Conservation (phyloP, 805 yeast species). For the Lipomyces chichibuensis region DNA sequence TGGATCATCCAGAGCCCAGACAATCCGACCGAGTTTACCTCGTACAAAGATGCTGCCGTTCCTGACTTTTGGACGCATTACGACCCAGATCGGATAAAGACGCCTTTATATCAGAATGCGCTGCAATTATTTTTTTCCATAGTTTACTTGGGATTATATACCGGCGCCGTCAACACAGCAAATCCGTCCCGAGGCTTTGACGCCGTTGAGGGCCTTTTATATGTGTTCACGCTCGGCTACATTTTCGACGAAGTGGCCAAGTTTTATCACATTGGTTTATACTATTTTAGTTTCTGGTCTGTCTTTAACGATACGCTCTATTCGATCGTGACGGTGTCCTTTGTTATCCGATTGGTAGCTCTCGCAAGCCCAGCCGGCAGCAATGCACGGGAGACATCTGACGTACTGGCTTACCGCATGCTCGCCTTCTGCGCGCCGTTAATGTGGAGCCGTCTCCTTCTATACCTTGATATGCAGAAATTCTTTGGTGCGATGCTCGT, state of each 20-base stretch:
- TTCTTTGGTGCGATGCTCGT: conserved; percentile 90
- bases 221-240: conserved; percentile 65
- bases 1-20: conserved; percentile 79
- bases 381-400: conserved; percentile 42
- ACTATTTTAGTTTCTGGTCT: conserved; percentile 75
- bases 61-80: conserved; percentile 64
- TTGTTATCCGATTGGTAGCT: conserved; percentile 58
- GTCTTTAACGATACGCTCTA: conserved; percentile 76
- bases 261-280: conserved; percentile 71
- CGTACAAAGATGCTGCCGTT: conserved; percentile 63
- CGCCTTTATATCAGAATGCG: conserved; percentile 80
- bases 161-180: conserved; percentile 65
- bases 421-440: conserved; percentile 82
- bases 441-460: conserved; percentile 78
- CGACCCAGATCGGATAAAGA: conserved; percentile 76
- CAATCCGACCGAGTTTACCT: conserved; percentile 69
- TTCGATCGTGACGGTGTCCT: conserved; percentile 55
- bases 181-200: conserved; percentile 48
- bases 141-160: conserved; percentile 62
- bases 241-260: conserved; percentile 69
- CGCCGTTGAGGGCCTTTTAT: conserved; percentile 59
- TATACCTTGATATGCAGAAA: conserved; percentile 74
- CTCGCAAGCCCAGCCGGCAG: conserved; percentile 31
- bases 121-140: conserved; percentile 70
- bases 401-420: conserved; percentile 64